Conservation (phyloP, 1,139 yeast species). For the Yamadazyma blattariae region DNA sequence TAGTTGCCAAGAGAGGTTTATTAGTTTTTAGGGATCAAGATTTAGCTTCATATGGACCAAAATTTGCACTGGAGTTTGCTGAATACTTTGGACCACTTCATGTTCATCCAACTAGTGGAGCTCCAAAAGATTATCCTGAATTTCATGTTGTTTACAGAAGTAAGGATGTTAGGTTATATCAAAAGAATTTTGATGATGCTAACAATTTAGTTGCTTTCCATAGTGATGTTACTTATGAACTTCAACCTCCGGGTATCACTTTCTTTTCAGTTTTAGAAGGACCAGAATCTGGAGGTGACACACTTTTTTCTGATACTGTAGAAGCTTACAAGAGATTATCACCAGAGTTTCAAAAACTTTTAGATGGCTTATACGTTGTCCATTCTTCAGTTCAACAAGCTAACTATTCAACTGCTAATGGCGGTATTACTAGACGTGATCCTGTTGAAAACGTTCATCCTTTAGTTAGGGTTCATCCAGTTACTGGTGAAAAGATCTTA, state of each 20-base stretch:
- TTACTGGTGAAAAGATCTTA: constrained; percentile 56
- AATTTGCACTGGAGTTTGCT: constrained; percentile 53
- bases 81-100: constrained; percentile 66
- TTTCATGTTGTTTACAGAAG: constrained; percentile 61
- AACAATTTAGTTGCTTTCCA: constrained; percentile 51
- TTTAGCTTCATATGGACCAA: constrained; percentile 55
- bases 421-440: constrained; percentile 59
- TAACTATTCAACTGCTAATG: constrained; percentile 42
- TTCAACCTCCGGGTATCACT: constrained; percentile 68
- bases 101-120: constrained; percentile 71
- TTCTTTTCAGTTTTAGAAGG: constrained; percentile 59
- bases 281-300: constrained; percentile 71
- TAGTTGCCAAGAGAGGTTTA: constrained; percentile 66
- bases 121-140: constrained; percentile 58
- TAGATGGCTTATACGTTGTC: constrained; percentile 56
- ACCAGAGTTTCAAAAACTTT: constrained; percentile 53
- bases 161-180: constrained; percentile 24
- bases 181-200: constrained; percentile 23
- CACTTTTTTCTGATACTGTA: constrained; percentile 61
- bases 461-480: constrained; percentile 66
- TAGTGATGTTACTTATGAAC: constrained; percentile 68
- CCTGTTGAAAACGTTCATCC: constrained; percentile 63
- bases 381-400: constrained; percentile 73
- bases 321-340: constrained; percentile 72
- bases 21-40: constrained; percentile 68